Base-by-base conservation (phyloP, 2,329 filamentous ascomycete species). In the Colletotrichum tanaceti region DNA sequence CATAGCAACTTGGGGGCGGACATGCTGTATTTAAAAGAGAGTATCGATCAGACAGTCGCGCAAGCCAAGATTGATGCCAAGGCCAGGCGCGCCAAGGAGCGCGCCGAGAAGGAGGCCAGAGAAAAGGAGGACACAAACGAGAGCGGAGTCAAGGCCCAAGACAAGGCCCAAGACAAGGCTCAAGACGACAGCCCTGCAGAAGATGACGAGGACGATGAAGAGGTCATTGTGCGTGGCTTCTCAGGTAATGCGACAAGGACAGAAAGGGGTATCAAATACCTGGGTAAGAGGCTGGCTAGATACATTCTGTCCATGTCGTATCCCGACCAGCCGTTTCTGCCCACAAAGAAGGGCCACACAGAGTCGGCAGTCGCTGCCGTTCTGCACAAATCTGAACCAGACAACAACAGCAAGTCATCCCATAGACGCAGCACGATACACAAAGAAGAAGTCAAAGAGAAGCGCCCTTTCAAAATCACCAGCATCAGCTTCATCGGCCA, bases 21-120 rank as follows among this genome's bases (percentile, higher is more conserved):
- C 77, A 97, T 99, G 96, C 84, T 99, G 22, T 99, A 93, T 77
- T 82, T 99, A 78, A 99, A 99, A 77, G 96, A 99, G 80, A 97
- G 93, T 79, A 98, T 99, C 71, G 96, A 99, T 80, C 89, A 90
- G 35, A 90, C 93, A 3, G 91, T 91, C 4, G 90, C 84, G 73
- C 89, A 95, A 76, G 91, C 93, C 35, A 90, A 90, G 73, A 82
- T 89, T 58, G 90, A 93, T 77, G 88, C 90, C 44, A 90, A 86
- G 76, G 85, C 82, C 58, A 85, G 91, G 66, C 87, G 85, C 73
- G 84, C 82, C 64, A 83, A 80, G 73, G 82, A 86, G 74, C 79
- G 82, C 75, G 76, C 80, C 75, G 74, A 78, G 75, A 72, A 44
- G 63, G 13, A 55, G 35, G 46, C 55, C 53, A 70, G 57, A n/a